phyloP scores from a whole-genome alignment of 73 alveolate genomes.

The Tetrahymena borealis region DNA sequence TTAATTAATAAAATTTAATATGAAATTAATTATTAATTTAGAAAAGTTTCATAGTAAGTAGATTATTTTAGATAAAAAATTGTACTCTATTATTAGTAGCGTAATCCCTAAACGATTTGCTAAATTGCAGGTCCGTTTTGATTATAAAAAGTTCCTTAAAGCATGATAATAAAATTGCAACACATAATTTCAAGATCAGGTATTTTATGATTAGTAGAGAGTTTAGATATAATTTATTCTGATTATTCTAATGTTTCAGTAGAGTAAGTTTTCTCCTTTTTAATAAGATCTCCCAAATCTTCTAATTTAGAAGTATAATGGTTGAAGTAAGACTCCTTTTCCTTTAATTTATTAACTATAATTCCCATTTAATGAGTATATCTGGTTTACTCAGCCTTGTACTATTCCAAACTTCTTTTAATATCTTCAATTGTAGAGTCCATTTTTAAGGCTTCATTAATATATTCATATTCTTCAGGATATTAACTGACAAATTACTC shows the following conservation, averaged over 20 bases:
- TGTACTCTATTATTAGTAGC: not conserved
- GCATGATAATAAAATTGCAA: not conserved
- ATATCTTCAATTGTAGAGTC: not conserved
- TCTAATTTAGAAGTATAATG: not conserved
- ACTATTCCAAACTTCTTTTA: not conserved
- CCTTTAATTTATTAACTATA: not conserved
- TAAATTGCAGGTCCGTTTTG: not conserved
- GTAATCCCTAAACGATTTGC: not conserved
- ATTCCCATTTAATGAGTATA: not conserved
- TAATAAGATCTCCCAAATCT: not conserved
- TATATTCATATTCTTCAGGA: conserved; percentile 1
- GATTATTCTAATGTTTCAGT: not conserved
- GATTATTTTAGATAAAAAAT: not conserved
- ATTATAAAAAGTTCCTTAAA: not conserved
- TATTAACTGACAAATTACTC: not conserved
- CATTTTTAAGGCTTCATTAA: not conserved
- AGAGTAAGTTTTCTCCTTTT: not conserved
- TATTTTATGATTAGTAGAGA: not conserved
- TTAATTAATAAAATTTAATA: not conserved
- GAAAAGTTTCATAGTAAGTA: not conserved
- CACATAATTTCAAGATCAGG: not conserved
- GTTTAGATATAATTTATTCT: not conserved
- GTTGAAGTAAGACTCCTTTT: not conserved
- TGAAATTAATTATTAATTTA: not conserved
- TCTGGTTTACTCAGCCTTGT: not conserved